These are phyloP conservation scores for Salpingoeca rosetta DNA, from an alignment of 78 protist species.

Conservation along the genomic window DNA sequence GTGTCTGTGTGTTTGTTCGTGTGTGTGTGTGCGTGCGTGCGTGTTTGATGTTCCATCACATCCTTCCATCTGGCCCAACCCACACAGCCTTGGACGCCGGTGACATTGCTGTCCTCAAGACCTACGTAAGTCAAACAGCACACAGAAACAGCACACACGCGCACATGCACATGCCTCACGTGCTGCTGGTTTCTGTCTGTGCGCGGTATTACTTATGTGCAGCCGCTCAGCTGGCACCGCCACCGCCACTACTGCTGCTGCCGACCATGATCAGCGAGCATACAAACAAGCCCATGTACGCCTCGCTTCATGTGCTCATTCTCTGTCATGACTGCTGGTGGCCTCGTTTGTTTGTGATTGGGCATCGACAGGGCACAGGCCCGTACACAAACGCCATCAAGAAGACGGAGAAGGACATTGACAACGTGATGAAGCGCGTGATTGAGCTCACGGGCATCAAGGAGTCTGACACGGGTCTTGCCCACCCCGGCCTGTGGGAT, in stretches of 20 bases:
- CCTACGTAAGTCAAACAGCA: constrained; percentile 67
- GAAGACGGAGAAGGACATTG: constrained; percentile 65
- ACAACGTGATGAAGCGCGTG: constrained; percentile 40
- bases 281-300: too few relatives aligned
- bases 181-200: too few relatives aligned
- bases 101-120: constrained; percentile 88
- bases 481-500: constrained; percentile 96
- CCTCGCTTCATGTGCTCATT: background rate
- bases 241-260: too few relatives aligned
- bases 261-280: too few relatives aligned
- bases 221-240: background rate
- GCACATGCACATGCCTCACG: too few relatives aligned
- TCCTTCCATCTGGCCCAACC: background rate
- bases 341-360: background rate
- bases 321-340: background rate
- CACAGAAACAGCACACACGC: too few relatives aligned
- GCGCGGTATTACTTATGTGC: background rate
- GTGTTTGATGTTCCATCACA: background rate
- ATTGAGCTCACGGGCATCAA: constrained; percentile 76
- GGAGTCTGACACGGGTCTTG: constrained; percentile 97
- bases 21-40: background rate
- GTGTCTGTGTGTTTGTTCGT: background rate
- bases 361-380: constrained; percentile 80
- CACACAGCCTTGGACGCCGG: constrained; percentile 80
- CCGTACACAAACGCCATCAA: constrained; percentile 71